These are phyloP conservation scores for Didymella sp. DNA, from an alignment of 2,329 filamentous ascomycete genomes.

Conservation along the genomic window DNA sequence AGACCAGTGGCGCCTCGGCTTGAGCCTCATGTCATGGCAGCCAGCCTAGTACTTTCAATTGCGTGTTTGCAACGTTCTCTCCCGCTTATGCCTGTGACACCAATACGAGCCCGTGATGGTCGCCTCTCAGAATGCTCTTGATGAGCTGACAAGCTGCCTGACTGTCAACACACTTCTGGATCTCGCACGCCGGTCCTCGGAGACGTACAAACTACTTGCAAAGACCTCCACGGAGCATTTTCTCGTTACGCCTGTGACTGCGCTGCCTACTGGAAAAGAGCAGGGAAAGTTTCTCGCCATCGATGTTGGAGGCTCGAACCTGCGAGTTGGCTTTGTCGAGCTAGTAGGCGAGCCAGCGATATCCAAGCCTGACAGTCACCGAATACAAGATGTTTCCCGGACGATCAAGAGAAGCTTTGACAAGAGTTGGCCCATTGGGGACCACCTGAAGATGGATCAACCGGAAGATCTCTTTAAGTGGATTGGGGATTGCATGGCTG, in stretches of 20 bases:
- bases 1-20: conserved; percentile 16
- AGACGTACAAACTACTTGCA: conserved; percentile 46
- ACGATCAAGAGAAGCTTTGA: conserved; percentile 68
- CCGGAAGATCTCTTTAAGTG: conserved; percentile 78
- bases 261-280: conserved; percentile 64
- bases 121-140: conserved; percentile 25
- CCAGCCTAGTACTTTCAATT: conserved; percentile 4
- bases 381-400: conserved; percentile 21
- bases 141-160: conserved; percentile 45
- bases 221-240: conserved; percentile 50
- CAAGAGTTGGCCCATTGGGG: conserved; percentile 75
- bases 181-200: conserved; percentile 46
- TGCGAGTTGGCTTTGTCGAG: conserved; percentile 72
- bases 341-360: conserved; percentile 53
- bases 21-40: conserved; percentile 18
- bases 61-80: conserved; percentile 1
- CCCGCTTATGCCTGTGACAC: conserved; percentile 1
- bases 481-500: conserved; percentile 79
- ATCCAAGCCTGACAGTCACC: conserved; percentile 3
- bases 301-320: conserved; percentile 69
- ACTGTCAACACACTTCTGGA: conserved; percentile 42
- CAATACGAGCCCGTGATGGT: conserved; percentile 27
- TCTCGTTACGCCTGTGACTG: conserved; percentile 50
- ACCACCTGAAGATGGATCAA: conserved; percentile 76
- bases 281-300: conserved; percentile 62